Percentiles rank a stretch among this genome's conserved stretches.
These are phyloP conservation scores for Misopates orontium DNA, from an alignment of 257 asterid genomes.

Conservation along the genomic window DNA sequence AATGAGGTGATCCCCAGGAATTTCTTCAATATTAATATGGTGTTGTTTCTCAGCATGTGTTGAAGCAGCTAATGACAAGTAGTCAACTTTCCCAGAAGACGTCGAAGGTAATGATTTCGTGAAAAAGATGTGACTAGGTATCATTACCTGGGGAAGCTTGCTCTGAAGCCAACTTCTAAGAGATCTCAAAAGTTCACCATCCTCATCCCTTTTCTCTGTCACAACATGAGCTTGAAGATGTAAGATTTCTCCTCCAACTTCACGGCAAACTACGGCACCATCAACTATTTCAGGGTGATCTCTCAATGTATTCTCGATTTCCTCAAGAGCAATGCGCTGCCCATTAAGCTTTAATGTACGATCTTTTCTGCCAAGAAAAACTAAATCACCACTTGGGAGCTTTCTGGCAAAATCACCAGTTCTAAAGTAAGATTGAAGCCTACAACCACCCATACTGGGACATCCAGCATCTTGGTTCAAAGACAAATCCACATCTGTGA, in stretches of 20 bases:
- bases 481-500: constrained; percentile 36
- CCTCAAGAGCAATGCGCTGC: constrained; percentile 86
- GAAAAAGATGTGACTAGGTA: constrained; percentile 62
- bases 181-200: constrained; percentile 43
- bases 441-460: constrained; percentile 16
- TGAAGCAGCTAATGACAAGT: constrained; percentile 55
- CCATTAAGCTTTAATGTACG: constrained; percentile 80
- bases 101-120: constrained; percentile 66
- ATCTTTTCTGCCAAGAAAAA: constrained; percentile 85
- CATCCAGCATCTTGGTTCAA: constrained; percentile 24
- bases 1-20: constrained; percentile 50
- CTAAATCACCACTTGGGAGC: constrained; percentile 78
- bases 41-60: constrained; percentile 33
- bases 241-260: constrained; percentile 50
- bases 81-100: constrained; percentile 87
- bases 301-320: constrained; percentile 64
- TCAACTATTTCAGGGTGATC: constrained; percentile 71
- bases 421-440: constrained; percentile 46
- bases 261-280: constrained; percentile 73
- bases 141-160: constrained; percentile 70
- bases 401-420: constrained; percentile 89
- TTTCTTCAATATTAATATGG: constrained; percentile 36
- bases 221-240: constrained; percentile 77
- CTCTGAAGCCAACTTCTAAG: constrained; percentile 60
- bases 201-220: constrained; percentile 40